Evolutionary conservation across 768 basidiomycete species (phyloP).

Genomic region (Mycena leptocephala): DNA sequence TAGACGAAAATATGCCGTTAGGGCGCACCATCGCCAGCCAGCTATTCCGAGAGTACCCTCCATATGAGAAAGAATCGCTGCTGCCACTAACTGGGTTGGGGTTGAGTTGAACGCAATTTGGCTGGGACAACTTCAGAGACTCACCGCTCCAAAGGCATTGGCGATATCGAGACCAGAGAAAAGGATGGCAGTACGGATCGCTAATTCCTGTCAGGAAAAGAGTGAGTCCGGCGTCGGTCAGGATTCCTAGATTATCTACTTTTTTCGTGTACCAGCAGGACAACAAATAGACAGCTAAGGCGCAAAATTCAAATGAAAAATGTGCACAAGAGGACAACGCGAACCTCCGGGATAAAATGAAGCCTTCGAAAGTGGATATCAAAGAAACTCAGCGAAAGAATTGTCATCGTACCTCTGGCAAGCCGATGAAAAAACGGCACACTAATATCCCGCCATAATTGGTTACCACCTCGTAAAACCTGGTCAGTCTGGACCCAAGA

Average conservation of each 20-base stretch:
- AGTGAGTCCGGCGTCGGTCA: not conserved
- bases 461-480: not conserved
- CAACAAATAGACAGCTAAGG: constrained; percentile 55
- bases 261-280: constrained; percentile 75
- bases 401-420: constrained; percentile 64
- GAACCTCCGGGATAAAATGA: constrained; percentile 74
- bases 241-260: constrained; percentile 44
- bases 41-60: constrained; percentile 77
- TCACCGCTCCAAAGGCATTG: constrained; percentile 78
- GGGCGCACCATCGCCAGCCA: constrained; percentile 77
- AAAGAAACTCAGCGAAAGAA: not conserved
- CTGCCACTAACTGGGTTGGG: constrained; percentile 71
- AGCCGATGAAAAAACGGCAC: constrained; percentile 74
- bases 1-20: constrained; percentile 20
- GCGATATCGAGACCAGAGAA: constrained; percentile 75
- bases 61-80: constrained; percentile 82
- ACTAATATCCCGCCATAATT: constrained; percentile 71
- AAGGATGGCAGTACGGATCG: constrained; percentile 74
- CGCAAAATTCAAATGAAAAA: not conserved
- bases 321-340: not conserved
- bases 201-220: constrained; percentile 66
- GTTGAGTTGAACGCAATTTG: not conserved
- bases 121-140: constrained; percentile 34
- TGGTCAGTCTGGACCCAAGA: not conserved
- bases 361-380: constrained; percentile 49